Conservation (phyloP, 2,329 filamentous ascomycete species). For the Epichloe brachyelytri region DNA sequence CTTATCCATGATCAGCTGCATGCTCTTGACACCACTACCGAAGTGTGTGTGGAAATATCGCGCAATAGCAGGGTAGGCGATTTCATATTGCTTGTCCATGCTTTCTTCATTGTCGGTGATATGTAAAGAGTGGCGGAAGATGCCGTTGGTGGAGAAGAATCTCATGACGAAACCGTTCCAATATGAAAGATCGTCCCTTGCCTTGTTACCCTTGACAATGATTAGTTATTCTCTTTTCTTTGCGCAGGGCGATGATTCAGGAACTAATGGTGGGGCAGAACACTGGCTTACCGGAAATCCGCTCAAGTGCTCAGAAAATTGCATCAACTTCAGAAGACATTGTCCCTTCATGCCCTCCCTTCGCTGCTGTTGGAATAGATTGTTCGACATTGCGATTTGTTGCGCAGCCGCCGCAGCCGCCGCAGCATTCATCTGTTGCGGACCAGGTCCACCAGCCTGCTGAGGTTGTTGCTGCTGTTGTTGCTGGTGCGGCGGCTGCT, state of each 20-base stretch:
- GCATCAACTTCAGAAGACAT: constrained; percentile 46
- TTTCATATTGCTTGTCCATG: constrained; percentile 71
- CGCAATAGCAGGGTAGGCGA: constrained; percentile 66
- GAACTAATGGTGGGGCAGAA: neutral
- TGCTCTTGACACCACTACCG: constrained; percentile 69
- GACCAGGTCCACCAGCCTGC: constrained; percentile 7
- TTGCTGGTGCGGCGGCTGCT: constrained; percentile 7
- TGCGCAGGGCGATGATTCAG: too few species aligned
- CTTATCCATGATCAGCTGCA: constrained; percentile 75
- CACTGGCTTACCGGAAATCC: constrained; percentile 36
- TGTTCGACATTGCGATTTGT: constrained; percentile 22
- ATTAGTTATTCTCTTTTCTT: neutral
- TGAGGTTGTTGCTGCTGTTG: constrained; percentile 17
- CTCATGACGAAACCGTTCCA: constrained; percentile 70
- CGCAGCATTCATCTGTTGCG: constrained; percentile 18
- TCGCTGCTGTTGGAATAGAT: constrained; percentile 32
- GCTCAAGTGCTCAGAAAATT: constrained; percentile 50
- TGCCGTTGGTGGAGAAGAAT: constrained; percentile 69
- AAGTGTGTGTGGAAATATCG: constrained; percentile 88
- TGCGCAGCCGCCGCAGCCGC: constrained; percentile 15
- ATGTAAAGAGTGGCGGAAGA: constrained; percentile 61
- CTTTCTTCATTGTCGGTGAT: constrained; percentile 42
- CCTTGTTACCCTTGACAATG: constrained; percentile 35
- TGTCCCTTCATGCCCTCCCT: constrained; percentile 41
- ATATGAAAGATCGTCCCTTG: constrained; percentile 55